A percentile compares a stretch with the other conserved stretches of the same genome.
Conservation (phyloP, 352 stramenopile species). For the Phytophthora kernoviae region DNA sequence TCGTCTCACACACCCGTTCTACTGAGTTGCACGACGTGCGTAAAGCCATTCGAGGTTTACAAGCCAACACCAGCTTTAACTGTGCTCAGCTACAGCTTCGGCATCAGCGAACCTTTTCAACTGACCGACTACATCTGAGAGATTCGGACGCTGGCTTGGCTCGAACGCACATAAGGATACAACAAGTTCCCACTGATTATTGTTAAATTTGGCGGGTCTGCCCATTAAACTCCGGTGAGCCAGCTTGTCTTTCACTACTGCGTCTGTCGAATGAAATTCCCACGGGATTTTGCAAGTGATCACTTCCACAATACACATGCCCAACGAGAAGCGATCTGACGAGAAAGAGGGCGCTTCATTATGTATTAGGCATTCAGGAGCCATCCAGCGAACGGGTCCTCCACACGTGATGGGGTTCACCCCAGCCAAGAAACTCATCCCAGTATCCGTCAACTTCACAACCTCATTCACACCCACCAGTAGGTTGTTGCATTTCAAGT, state of each 20-base stretch:
- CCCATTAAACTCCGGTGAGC: neutral
- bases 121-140: neutral
- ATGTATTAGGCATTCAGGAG: constrained; percentile 6
- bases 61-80: too few relatives aligned
- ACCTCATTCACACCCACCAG: constrained; percentile 16
- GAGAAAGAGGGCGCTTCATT: neutral
- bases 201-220: neutral
- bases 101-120: neutral
- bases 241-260: neutral
- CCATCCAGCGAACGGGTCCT: constrained; percentile 8
- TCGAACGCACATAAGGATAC: neutral
- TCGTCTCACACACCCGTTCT: too few relatives aligned
- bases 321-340: constrained; percentile 9
- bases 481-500: constrained; percentile 29
- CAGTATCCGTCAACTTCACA: constrained; percentile 30
- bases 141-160: neutral
- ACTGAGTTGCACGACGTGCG: too few relatives aligned
- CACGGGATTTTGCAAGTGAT: constrained; percentile 7
- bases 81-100: neutral
- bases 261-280: neutral
- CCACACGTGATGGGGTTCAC: neutral
- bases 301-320: constrained; percentile 16
- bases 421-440: constrained; percentile 10
- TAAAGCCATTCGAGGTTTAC: too few relatives aligned
- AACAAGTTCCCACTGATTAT: neutral